A percentile compares a stretch with the other conserved stretches of the same genome.
Conservation (phyloP, 2,329 filamentous ascomycete species). For the Cyclaneusma minus region DNA sequence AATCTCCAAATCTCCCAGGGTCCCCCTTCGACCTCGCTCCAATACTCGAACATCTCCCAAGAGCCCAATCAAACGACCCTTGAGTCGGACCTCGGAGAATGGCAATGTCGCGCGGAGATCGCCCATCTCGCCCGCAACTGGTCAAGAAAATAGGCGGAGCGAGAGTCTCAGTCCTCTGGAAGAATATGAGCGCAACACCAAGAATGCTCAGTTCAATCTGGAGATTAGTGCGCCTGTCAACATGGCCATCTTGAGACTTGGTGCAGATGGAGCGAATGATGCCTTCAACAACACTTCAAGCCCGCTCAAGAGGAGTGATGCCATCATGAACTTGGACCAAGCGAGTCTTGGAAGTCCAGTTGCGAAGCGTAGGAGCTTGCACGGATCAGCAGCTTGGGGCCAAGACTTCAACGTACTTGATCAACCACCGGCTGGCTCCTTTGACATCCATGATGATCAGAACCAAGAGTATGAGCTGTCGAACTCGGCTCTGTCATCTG, state of each 20-base stretch:
- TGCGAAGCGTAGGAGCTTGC: conserved; percentile 78
- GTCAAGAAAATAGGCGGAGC: conserved; percentile 25
- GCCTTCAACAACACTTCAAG: conserved; percentile 46
- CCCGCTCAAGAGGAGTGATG: conserved; percentile 83
- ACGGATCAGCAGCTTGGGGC: conserved; percentile 51
- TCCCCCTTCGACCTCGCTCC: conserved; percentile 37
- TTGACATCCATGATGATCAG: conserved; percentile 36
- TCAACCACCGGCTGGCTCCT: conserved; percentile 27
- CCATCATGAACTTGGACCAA: conserved; percentile 75
- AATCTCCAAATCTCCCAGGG: no score
- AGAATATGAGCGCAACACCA: conserved; percentile 34
- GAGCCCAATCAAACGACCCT: conserved; percentile 65
- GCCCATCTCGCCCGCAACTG: conserved; percentile 10
- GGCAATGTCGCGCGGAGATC: conserved; percentile 44
- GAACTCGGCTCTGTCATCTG: conserved; percentile 14
- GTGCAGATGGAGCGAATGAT: conserved; percentile 26
- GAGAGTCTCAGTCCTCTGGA: conserved; percentile 28
- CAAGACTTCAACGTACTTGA: conserved; percentile 65
- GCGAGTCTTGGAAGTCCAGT: conserved; percentile 68
- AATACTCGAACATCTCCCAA: conserved; percentile 58
- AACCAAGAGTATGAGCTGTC: conserved; percentile 38
- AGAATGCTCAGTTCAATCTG: conserved; percentile 27
- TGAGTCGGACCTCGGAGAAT: conserved; percentile 50
- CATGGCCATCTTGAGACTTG: conserved; percentile 32
- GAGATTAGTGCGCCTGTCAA: conserved; percentile 39